Base-by-base conservation (phyloP, 805 yeast species). In the Candida chilensis region DNA sequence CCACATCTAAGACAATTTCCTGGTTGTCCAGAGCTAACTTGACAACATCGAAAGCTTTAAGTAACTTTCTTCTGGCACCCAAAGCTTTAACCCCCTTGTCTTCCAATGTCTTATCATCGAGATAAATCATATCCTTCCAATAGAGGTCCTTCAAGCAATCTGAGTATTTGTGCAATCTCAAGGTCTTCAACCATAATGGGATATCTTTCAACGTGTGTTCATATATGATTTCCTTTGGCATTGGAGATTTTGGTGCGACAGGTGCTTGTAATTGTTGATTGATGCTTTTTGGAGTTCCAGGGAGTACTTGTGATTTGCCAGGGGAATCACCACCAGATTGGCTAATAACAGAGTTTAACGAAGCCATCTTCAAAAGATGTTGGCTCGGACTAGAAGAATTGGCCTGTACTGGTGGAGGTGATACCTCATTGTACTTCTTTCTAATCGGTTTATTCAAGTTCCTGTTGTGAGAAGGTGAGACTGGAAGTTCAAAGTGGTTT, bases 161-260 rank as follows among this genome's bases (percentile, higher is more conserved):
- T 1, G 97, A 88, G 59, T 92, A 92, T 56, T 92, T 92, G 64
- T 92, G 99, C 45, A 92, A 66, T 39, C 99, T 65, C 37, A 90
- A 62, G 9, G 87, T 68, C 52, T 94, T 80, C 52, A 92, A 66
- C 98, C 98, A 92, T 7, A 81, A 79, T 2, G 96, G 95, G 29
- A 92, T 75, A 49, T 92, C 90, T 36, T 63, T 58, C 44, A 92
- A 62, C 37, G 76, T 55, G 36, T 71, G 71, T 26, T 59, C 60
- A 28, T 64, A 71, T 3, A 76, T 65, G 37, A 74, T 58, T 35
- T 68, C 74, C 28, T 60, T 60, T 5, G 74, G 64, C 34, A 69
- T 66, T 27, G 70, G 67, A 3, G 68, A 54, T 35, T 62, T 65
- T 6, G 19, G 28, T 26, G 28, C 7, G 18, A 12, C 13, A 8